Percentiles rank a stretch among this genome's conserved stretches.
These are phyloP conservation scores for Sclerotinia minor DNA, from an alignment of 2,329 filamentous ascomycete genomes.

Conservation along the genomic window DNA sequence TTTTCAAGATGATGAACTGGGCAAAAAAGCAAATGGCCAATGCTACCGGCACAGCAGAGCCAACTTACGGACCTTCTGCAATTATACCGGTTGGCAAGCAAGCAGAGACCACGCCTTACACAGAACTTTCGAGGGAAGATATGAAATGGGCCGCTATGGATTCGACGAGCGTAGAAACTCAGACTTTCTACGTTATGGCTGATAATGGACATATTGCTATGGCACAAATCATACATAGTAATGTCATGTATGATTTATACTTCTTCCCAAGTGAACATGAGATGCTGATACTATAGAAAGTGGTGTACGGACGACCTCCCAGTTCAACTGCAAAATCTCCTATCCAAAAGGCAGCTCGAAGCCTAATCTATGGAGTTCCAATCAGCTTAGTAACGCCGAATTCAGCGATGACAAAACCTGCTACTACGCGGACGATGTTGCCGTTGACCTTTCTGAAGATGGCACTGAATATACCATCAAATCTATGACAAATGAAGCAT, in stretches of 20 bases:
- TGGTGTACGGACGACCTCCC: slow-evolving; percentile 83
- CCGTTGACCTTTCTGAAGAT: slow-evolving; percentile 82
- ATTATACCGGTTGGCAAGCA: slow-evolving; percentile 85
- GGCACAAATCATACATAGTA: slow-evolving; percentile 95
- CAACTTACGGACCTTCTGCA: slow-evolving; percentile 87
- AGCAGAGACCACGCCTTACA: slow-evolving; percentile 74
- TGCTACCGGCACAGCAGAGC: slow-evolving; percentile 94
- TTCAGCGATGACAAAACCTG: slow-evolving; percentile 81
- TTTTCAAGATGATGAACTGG: slow-evolving; percentile 81
- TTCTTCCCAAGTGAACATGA: slow-evolving; percentile 27
- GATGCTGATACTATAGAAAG: slow-evolving; percentile 50
- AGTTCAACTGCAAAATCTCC: slow-evolving; percentile 95
- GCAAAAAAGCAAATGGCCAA: slow-evolving; percentile 82
- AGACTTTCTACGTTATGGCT: slow-evolving; percentile 87
- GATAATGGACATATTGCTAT: slow-evolving; percentile 76
- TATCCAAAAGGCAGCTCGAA: slow-evolving; percentile 66
- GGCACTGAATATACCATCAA: slow-evolving; percentile 84
- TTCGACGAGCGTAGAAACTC: slow-evolving; percentile 88
- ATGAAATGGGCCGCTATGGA: slow-evolving; percentile 81
- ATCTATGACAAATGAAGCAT: slow-evolving; percentile 77
- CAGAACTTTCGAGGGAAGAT: slow-evolving; percentile 74
- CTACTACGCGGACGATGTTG: slow-evolving; percentile 85
- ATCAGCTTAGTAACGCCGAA: slow-evolving; percentile 72
- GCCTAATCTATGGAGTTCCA: slow-evolving; percentile 80
- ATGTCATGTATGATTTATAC: slow-evolving; percentile 71